Percentiles rank a stretch among this genome's conserved stretches.
Conservation (phyloP, 306 rosid species). For the Echinosophora koreensis region DNA sequence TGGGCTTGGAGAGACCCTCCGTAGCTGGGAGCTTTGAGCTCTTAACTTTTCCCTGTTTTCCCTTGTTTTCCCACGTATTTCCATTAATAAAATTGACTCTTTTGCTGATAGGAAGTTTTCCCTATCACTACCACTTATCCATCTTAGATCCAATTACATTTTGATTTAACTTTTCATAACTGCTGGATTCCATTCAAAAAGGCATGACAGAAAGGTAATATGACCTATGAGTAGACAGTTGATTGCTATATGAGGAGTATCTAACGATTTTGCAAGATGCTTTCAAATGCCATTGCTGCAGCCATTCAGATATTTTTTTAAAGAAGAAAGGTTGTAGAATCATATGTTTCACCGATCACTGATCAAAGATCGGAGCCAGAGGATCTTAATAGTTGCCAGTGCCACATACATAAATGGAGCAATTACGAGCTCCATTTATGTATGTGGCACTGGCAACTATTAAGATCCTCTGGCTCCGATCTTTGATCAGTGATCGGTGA, state of each 20-base stretch:
- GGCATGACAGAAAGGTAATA: neutral
- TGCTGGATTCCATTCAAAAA: neutral
- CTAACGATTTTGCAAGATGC: neutral
- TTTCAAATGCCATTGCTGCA: conserved; percentile 5
- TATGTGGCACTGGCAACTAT: neutral
- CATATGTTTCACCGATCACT: neutral
- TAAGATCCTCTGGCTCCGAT: neutral
- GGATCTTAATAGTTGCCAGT: neutral
- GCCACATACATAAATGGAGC: neutral
- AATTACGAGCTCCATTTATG: neutral
- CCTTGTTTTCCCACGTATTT: no score
- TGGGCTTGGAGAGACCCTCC: no score
- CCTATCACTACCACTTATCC: neutral
- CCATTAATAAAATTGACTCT: no score
- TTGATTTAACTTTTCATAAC: neutral
- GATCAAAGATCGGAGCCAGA: neutral
- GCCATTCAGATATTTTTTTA: neutral
- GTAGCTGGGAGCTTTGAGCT: no score
- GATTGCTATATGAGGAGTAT: neutral
- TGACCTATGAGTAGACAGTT: neutral
- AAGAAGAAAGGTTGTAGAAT: neutral
- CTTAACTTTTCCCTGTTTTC: no score
- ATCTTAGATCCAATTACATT: neutral
- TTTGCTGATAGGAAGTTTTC: no score
- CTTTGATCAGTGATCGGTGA: neutral